Base-by-base conservation (phyloP, 2,329 filamentous ascomycete species). In the Tolypocladium nubicola region DNA sequence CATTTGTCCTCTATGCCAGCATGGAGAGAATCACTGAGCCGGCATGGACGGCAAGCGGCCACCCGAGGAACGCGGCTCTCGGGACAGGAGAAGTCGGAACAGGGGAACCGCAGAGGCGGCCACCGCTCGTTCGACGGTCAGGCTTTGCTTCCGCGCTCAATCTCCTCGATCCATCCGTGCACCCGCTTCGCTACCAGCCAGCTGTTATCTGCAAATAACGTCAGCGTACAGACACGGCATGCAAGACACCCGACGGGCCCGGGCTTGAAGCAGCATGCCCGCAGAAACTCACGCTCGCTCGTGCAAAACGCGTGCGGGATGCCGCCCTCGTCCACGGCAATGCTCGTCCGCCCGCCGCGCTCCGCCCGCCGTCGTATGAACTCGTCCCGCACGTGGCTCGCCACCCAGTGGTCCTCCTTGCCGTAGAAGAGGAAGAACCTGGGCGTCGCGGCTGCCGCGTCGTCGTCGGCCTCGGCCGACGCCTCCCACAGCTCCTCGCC, bases 351-450 rank as follows among this genome's bases (percentile, higher is more conserved):
- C 8, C 73, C 73, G 66, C 67, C 66, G 68, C 68, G 62, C 58
- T 65, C 68, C 63, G 64, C 67, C 58, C 75, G 69, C 47, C 68
- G 68, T 50, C 71, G 72, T 56, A 86, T 81, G 58, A 87, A 80
- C 35, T 74, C 75, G 61, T 86, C 81, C 10, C 84, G 73, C 52
- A 77, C 74, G 54, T 76, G 71, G 53, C 82, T 72, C 3, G 80
- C 79, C 1, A 87, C 81, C 84, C 84, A 87, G 57, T 85, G 78
- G 59, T 87, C 84, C 54, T 79, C 70, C 60, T 77, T 71, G 2
- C 78, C 84, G 61, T 85, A 87, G 54, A 84, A 80, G 61, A 85
- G 76, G 61, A 81, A 79, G 63, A 86, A 81, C 60, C 77, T 82
- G 1, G 77, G 78, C 26, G 68, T 58, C 21, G 57, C 16, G 38